Evolutionary conservation across 2,329 filamentous ascomycete species (phyloP), one percentile per base, ranked within the genome.

Genomic region (Chaetomiaceae sp.): DNA sequence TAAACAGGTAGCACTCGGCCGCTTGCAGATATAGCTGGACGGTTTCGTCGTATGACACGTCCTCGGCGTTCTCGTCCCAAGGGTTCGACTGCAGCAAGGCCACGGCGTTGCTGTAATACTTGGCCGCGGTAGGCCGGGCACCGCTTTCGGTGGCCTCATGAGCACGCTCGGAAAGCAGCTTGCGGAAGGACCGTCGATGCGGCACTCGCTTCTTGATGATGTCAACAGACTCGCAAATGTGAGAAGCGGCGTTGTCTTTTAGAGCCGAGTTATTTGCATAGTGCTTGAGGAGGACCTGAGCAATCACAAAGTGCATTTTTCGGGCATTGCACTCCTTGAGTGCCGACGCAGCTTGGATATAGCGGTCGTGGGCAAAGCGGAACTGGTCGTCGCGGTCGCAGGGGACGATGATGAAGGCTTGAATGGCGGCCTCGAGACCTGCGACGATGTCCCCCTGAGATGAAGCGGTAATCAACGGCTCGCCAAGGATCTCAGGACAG

Each of bases 261-360:
- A 79, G 78, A 45, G 77, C 77, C 1, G 80, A 75, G 55, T 90
- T 84, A 21, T 79, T 69, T 7, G 74, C 65, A 55, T 80, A 82
- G 61, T 90, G 85, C 61, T 87, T 87, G 67, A 91, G 81, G 59
- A 96, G 81, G 0, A 86, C 86, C 64, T 89, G 85, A 0, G 89
- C 87, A 62, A 96, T 89, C 41, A 90, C 83, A 62, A 91, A 96
- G 69, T 96, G 90, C 91, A 96, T 96, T 61, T 87, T 87, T 18
- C 80, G 75, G 20, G 80, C 73, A 51, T 87, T 83, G 63, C 81
- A 84, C 65, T 91, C 84, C 57, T 80, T 82, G 47, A 96, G 73
- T 5, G 81, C 78, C 13, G 80, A 75, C 5, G 89, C 84, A 14
- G 89, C 89, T 65, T 87, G 84, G 46, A 90, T 79, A 63, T 95